Conservation (phyloP, 805 yeast genomes). For the Saturnispora bothae region DNA sequence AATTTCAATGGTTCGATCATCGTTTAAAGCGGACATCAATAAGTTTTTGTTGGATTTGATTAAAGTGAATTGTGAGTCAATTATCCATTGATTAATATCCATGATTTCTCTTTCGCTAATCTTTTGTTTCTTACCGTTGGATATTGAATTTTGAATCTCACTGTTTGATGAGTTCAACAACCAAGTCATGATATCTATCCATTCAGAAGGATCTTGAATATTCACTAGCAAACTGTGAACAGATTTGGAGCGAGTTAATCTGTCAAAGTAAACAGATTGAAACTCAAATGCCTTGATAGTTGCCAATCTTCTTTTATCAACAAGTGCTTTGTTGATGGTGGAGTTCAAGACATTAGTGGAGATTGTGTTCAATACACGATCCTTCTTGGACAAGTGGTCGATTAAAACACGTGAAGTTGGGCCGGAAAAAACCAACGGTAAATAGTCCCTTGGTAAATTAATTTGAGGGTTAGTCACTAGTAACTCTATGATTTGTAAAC, state of each 20-base stretch:
- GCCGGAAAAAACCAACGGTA: conserved; percentile 36
- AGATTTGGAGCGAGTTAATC: conserved; percentile 63
- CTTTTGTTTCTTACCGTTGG: conserved; percentile 7
- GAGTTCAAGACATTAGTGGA: conserved; percentile 42
- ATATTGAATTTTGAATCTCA: conserved; percentile 5
- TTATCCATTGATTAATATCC: conserved; percentile 10
- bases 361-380: conserved; percentile 56
- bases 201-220: conserved; percentile 4
- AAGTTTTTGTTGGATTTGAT: conserved; percentile 11
- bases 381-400: conserved; percentile 61
- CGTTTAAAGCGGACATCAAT: conserved; percentile 1
- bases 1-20: neutral
- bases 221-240: conserved; percentile 33
- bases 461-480: conserved; percentile 27
- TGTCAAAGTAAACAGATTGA: conserved; percentile 65
- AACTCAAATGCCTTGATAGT: conserved; percentile 28
- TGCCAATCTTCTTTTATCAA: conserved; percentile 28
- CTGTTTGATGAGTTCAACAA: conserved; percentile 5
- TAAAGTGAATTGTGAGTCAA: conserved; percentile 9
- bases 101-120: conserved; percentile 6
- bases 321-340: conserved; percentile 30
- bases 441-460: conserved; percentile 11
- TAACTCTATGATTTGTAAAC: conserved; percentile 59
- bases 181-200: conserved; percentile 11
- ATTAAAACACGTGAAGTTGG: conserved; percentile 65